These are phyloP conservation scores for Kluyveromyces lactis DNA, from an alignment of 805 yeast species.

Conservation along the genomic window DNA sequence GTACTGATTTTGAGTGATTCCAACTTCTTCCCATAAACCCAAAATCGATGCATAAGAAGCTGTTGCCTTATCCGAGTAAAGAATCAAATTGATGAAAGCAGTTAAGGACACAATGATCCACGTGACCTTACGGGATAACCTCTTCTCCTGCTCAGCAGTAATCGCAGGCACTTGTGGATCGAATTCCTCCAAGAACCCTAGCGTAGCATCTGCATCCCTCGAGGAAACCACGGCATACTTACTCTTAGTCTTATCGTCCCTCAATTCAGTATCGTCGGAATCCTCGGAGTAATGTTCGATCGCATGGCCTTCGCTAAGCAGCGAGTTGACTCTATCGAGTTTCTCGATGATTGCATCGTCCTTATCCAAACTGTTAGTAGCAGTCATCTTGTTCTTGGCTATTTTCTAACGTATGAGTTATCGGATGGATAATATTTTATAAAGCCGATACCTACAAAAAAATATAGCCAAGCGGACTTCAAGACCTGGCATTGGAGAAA, in stretches of 20 bases:
- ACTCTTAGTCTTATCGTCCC: neutral
- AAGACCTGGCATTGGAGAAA: too few species aligned
- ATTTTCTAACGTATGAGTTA: too few species aligned
- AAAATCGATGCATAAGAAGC: conserved; percentile 40
- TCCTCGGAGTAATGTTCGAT: neutral
- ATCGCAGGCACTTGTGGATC: conserved; percentile 31
- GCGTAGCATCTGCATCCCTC: conserved; percentile 35
- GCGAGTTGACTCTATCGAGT: neutral
- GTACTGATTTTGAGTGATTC: conserved; percentile 35
- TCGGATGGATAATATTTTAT: too few species aligned
- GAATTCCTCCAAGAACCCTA: conserved; percentile 30
- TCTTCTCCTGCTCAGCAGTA: conserved; percentile 36
- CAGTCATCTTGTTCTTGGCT: too few species aligned
- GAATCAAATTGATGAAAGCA: conserved; percentile 33
- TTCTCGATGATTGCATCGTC: neutral
- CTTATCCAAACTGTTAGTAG: neutral
- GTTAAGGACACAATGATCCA: conserved; percentile 32
- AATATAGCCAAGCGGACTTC: too few species aligned
- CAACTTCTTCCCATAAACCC: conserved; percentile 40
- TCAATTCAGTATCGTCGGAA: neutral
- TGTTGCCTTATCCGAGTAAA: conserved; percentile 46
- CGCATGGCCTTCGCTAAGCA: neutral
- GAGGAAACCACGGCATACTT: conserved; percentile 15
- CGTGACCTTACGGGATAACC: conserved; percentile 32
- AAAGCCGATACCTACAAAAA: too few species aligned